A percentile compares a stretch with the other conserved stretches of the same genome.
Conservation (phyloP, 352 stramenopile genomes). For the Chrysophaeum taylorii region DNA sequence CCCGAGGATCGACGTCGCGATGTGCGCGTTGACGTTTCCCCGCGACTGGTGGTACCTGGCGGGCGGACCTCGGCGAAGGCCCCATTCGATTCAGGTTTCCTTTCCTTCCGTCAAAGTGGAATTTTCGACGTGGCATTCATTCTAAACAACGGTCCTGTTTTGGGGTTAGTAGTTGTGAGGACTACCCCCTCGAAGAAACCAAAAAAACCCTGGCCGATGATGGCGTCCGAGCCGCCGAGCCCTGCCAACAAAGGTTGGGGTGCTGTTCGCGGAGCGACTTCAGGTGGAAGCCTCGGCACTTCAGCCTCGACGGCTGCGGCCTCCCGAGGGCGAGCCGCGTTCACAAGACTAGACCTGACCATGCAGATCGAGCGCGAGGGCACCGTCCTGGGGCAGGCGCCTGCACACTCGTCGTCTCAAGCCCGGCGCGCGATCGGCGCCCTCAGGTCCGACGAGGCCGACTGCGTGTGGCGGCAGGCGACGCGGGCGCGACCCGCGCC, state of each 20-base stretch:
- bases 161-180: no score
- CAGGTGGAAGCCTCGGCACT: not conserved
- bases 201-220: no score
- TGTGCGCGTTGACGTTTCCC: slow-evolving; percentile 17
- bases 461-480: not conserved
- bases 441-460: not conserved
- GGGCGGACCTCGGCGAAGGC: slow-evolving; percentile 10
- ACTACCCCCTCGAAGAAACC: no score
- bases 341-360: not conserved
- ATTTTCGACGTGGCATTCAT: no score
- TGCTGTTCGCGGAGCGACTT: not conserved
- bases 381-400: not conserved
- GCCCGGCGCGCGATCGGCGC: not conserved
- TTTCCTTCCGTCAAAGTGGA: no score
- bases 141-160: no score
- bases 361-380: not conserved
- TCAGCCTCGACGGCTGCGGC: not conserved
- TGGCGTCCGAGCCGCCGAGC: no score
- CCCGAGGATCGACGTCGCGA: slow-evolving; percentile 21
- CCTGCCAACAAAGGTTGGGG: not conserved
- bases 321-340: not conserved
- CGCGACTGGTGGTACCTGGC: slow-evolving; percentile 13
- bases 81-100: no score
- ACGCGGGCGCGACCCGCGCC: not conserved
- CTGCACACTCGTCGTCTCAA: not conserved